Evolutionary conservation across 2,329 filamentous ascomycete species (phyloP), one percentile per base, ranked within the genome.

Genomic region (Hypoxylon sp.): DNA sequence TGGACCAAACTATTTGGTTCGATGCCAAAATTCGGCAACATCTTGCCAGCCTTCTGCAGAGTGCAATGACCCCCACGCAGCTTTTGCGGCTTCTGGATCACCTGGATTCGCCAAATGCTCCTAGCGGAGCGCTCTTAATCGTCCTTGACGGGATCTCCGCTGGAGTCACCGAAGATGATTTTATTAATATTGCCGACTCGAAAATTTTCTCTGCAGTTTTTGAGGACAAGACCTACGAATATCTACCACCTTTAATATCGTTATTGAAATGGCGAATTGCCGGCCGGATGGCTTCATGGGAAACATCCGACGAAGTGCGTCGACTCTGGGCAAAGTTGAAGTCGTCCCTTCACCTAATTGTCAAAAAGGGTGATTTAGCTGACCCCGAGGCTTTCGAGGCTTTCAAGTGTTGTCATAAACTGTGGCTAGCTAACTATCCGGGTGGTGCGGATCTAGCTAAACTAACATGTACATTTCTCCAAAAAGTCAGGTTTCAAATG

Each of bases 111-210:
- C 65, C 77, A 58, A 62, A 69, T 49, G 45, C 62, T 14, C 53
- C 74, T 53, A 59, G n/a, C 6, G 74, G 75, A 60, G 75, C 76
- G 13, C 74, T 75, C 46, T 63, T 79, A n/a, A 74, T 81, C 14
- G 74, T 82, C 25, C 72, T 81, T 14, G 79, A 81, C 53, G 80
- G 79, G 17, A 75, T 82, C 51, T 75, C 78, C 46, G 73, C 74
- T 4, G 78, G 80, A n/a, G 72, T 82, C 10, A 74, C 66, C 7
- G 71, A 76, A 46, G 78, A 81, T 50, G 75, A 76, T 4, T 74
- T 75, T 41, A 76, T 79, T 11, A 72, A 76, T 55, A 67, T 61
- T 7, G 67, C 79, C 43, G 74, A 76, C 9, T 68, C 77, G n/a
- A 76, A 74, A 34, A 72, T 79, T n/a, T 77, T 77, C 41, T 72